Conservation (phyloP, 176 grass and related monocot species). For the sorghum (Sorghum bicolor) region Sorghum_bicolor_NCBIv3 NC_012873.2:59817001-59817500, state of each 20-base stretch:
- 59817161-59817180: background rate
- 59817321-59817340: background rate
- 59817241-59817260: no score
- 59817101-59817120: conserved; percentile 13
- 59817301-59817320: background rate
- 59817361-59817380: background rate
- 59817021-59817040: conserved; percentile 32
- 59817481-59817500: conserved; percentile 22
- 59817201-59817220: background rate
- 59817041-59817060: conserved; percentile 39
- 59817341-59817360: background rate
- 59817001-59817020: conserved; percentile 10
- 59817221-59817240: background rate
- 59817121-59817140: background rate
- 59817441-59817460: background rate
- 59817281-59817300: background rate
- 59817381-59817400: background rate
- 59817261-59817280: no score
- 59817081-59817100: conserved; percentile 19
- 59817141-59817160: conserved; percentile 1
- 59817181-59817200: background rate
- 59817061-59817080: conserved; percentile 46
- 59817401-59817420: background rate
- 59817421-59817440: conserved; percentile 11
- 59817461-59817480: background rate